Conservation (phyloP, 371 early-diverging fungal species). For the Mortierella sp. region DNA sequence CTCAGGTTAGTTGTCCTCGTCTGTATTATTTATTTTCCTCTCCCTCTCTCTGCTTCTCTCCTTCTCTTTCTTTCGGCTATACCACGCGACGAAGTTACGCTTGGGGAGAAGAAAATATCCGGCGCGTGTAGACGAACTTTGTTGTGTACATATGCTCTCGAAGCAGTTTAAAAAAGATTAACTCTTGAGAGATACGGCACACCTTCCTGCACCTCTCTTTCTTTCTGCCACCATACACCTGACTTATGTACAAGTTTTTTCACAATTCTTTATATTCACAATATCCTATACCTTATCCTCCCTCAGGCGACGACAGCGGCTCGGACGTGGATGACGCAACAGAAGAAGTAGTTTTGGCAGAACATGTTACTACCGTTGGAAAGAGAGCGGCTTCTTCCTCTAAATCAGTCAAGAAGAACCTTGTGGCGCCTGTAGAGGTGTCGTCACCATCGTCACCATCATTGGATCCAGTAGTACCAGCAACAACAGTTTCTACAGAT, state of each 20-base stretch:
- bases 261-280: background rate
- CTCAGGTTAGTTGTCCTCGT: slow-evolving; percentile 11
- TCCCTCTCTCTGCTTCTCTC: background rate
- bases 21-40: background rate
- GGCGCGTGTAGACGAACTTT: background rate
- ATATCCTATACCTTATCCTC: background rate
- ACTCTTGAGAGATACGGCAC: no score
- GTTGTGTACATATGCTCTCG: background rate
- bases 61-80: background rate
- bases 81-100: no score
- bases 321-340: slow-evolving; percentile 17
- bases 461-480: background rate
- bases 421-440: background rate
- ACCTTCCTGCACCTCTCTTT: background rate
- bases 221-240: background rate
- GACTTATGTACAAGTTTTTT: background rate
- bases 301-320: slow-evolving; percentile 20
- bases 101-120: no score
- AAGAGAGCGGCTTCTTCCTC: background rate
- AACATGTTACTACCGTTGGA: background rate
- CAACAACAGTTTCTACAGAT: background rate
- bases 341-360: background rate
- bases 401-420: slow-evolving; percentile 8
- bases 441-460: background rate
- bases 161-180: background rate